phyloP scores from a whole-genome alignment of 352 stramenopile species.

The Globisporangium camurandrum region DNA sequence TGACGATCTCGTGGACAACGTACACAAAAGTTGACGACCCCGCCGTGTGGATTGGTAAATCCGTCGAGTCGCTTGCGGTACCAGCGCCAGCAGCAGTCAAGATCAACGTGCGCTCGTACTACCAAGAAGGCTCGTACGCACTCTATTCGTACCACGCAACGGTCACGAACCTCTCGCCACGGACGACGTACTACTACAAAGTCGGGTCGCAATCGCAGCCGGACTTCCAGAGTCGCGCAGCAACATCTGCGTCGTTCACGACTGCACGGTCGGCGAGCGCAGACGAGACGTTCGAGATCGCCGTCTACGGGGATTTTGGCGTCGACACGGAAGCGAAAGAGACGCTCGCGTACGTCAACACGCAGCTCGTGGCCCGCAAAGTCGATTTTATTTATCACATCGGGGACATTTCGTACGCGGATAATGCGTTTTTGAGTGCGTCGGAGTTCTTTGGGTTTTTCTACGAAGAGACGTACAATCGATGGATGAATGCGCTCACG shows the following conservation, averaged over 20 bases:
- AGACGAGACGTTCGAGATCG: slow-evolving; percentile 31
- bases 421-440: slow-evolving; percentile 18
- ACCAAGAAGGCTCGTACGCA: slow-evolving; percentile 36
- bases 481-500: slow-evolving; percentile 66
- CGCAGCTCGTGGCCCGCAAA: slow-evolving; percentile 17
- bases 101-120: slow-evolving; percentile 24
- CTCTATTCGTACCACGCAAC: slow-evolving; percentile 38
- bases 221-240: slow-evolving; percentile 19
- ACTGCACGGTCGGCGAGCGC: slow-evolving; percentile 20
- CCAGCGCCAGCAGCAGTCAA: no score
- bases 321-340: slow-evolving; percentile 25
- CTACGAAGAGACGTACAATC: slow-evolving; percentile 85
- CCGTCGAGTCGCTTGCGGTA: no score
- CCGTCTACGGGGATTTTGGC: slow-evolving; percentile 52
- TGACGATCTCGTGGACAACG: slow-evolving; percentile 55
- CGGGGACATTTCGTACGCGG: slow-evolving; percentile 55
- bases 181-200: slow-evolving; percentile 43
- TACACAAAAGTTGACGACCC: slow-evolving; percentile 30
- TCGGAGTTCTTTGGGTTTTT: slow-evolving; percentile 48
- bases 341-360: slow-evolving; percentile 33
- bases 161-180: slow-evolving; percentile 17
- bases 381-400: slow-evolving; percentile 67
- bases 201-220: slow-evolving; percentile 19
- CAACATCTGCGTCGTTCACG: slow-evolving; percentile 23
- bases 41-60: slow-evolving; percentile 35